phyloP scores from a whole-genome alignment of 129 eudicot species.

The Silybum marianum region DNA sequence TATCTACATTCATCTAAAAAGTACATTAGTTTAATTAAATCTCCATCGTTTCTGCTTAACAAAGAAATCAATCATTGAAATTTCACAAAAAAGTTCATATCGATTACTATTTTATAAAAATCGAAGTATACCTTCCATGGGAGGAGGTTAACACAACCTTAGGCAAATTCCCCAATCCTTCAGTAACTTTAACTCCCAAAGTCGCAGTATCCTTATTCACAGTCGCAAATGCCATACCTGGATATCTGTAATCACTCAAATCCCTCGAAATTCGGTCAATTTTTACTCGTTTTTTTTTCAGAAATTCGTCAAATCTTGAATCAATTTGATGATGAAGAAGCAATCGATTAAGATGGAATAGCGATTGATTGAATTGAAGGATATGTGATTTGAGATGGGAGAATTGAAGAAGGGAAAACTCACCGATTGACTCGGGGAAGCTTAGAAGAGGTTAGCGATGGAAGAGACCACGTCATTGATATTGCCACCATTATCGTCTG shows the following conservation, averaged over 20 bases:
- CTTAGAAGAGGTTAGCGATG: conserved; percentile 49
- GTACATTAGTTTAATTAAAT: conserved; percentile 1
- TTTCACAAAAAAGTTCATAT: neutral
- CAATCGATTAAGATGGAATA: neutral
- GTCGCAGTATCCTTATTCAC: conserved; percentile 32
- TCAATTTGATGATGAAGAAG: neutral
- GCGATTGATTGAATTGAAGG: neutral
- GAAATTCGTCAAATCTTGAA: neutral
- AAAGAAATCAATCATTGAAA: neutral
- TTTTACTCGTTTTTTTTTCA: neutral
- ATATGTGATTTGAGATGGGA: neutral
- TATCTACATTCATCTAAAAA: neutral
- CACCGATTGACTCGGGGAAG: conserved; percentile 64
- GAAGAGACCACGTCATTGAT: conserved; percentile 56
- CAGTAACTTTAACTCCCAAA: conserved; percentile 58
- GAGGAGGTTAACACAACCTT: conserved; percentile 77
- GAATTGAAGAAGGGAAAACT: conserved; percentile 11
- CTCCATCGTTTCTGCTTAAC: neutral
- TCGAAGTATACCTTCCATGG: conserved; percentile 69
- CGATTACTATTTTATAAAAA: neutral
- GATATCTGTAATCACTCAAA: conserved; percentile 33
- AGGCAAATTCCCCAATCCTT: conserved; percentile 83
- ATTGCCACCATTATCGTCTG: conserved; percentile 50
- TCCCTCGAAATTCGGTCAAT: neutral
- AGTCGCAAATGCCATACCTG: conserved; percentile 71